Conservation (phyloP, 2,329 filamentous ascomycete species). For the Zasmidium angulare region DNA sequence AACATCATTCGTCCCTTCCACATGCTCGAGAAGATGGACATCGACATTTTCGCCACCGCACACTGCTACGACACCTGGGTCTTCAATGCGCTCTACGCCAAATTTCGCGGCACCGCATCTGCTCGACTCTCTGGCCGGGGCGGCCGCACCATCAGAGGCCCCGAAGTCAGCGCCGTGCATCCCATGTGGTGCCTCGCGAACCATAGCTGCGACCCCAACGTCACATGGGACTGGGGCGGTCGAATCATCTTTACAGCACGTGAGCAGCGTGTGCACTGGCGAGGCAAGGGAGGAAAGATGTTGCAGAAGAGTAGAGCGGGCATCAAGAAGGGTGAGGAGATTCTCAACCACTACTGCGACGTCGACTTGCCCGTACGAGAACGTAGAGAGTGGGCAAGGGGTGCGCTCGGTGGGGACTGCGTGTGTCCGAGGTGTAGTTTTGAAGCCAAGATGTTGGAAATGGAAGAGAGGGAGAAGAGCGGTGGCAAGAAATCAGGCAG, state of each 20-base stretch:
- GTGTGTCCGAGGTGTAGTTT: slow-evolving; percentile 79
- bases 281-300: slow-evolving; percentile 32
- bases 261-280: slow-evolving; percentile 56
- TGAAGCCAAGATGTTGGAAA: slow-evolving; percentile 47
- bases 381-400: slow-evolving; percentile 83
- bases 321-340: slow-evolving; percentile 76
- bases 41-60: slow-evolving; percentile 66
- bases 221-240: slow-evolving; percentile 89
- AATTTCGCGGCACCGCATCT: slow-evolving; percentile 90
- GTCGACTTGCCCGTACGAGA: slow-evolving; percentile 73
- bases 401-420: slow-evolving; percentile 85
- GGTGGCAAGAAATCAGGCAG: neutral
- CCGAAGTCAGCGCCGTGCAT: slow-evolving; percentile 90
- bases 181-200: slow-evolving; percentile 96
- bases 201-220: slow-evolving; percentile 93
- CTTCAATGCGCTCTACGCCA: slow-evolving; percentile 86
- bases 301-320: slow-evolving; percentile 43
- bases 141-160: slow-evolving; percentile 66
- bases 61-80: slow-evolving; percentile 71
- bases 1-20: slow-evolving; percentile 75
- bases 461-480: slow-evolving; percentile 2
- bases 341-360: slow-evolving; percentile 94
- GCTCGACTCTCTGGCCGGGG: slow-evolving; percentile 65
- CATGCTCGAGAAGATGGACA: slow-evolving; percentile 79
- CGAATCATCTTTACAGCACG: slow-evolving; percentile 70